These are phyloP conservation scores for Solanum acaule DNA, from an alignment of 257 asterid species.

Conservation along the genomic window DNA sequence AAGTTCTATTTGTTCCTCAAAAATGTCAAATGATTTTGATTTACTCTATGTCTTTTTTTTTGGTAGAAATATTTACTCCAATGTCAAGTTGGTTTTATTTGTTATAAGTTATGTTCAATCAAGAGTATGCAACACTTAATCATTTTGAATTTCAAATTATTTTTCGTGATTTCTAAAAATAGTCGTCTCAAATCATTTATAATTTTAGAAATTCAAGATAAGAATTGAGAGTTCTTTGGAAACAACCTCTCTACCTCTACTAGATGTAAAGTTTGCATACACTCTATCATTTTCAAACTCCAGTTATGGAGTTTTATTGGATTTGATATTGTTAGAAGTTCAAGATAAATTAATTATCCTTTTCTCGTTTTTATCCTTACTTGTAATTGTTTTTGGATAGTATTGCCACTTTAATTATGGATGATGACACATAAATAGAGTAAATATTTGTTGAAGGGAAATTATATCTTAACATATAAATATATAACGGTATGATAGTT, in stretches of 20 bases:
- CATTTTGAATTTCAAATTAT: background rate
- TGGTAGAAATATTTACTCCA: background rate
- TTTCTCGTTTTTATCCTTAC: background rate
- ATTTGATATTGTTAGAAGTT: background rate
- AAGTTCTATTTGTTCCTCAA: background rate
- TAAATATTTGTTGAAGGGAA: background rate
- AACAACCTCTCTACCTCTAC: background rate
- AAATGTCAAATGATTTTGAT: background rate
- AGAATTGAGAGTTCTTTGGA: background rate
- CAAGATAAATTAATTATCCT: background rate
- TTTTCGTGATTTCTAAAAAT: background rate
- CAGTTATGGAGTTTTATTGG: background rate
- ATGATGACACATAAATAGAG: background rate
- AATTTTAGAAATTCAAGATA: background rate
- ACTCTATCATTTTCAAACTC: background rate
- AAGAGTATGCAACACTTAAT: background rate
- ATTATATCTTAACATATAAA: background rate
- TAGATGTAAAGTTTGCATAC: background rate
- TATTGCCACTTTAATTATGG: background rate
- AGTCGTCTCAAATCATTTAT: background rate
- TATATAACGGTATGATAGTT: background rate
- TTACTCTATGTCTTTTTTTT: background rate
- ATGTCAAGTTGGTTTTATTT: background rate
- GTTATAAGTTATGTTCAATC: background rate
- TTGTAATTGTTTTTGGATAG: background rate